Base-by-base conservation (phyloP, 106 monocot genomes). In the Allium sativum region DNA sequence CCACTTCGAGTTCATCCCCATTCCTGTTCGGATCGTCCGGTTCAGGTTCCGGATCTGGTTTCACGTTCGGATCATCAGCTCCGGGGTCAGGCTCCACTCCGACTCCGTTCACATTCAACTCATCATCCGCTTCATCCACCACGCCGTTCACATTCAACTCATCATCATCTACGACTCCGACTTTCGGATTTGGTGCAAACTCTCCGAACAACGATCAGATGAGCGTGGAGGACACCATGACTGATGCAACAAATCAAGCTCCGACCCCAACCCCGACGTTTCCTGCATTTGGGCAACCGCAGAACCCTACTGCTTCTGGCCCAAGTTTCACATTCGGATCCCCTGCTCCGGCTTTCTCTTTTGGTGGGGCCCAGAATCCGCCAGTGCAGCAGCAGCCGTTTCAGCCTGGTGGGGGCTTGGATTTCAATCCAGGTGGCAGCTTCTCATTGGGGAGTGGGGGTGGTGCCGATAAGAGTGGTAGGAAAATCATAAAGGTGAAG, bases 391-490 rank as follows among this genome's bases (percentile, higher is more conserved):
- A 68, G 47, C 58, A 56, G 48, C 70, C 74, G 45, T 79, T 82
- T 67, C 84, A 81, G 47, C 45, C 72, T 14, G 40, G 69, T 17
- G 55, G 59, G 2, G 65, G 52, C 55, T 13, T 57, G 12, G 83
- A 76, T 48, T 62, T 88, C 44, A 13, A 45, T 9, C 46, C 73
- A 42, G 76, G 82, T n/a, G 85, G 85, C 59, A 79, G 74, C 58
- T 90, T 90, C 55, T 82, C 85, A 22, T 77, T 82, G 66, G 84
- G 85, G 43, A 85, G 77, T 48, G 77, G 74, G 1, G 84, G 78
- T 16, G 84, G 78, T 20, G 82, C 62, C 55, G 90, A 87, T 44
- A 82, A 79, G 40, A 58, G 76, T 42, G 61, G 65, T 17, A 47
- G 73, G 43, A 76, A 66, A 68, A 47, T 76, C 21, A 45, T 87